Evolutionary conservation across 805 yeast genomes (phyloP).

Genomic region (Hanseniaspora mollemarum): DNA sequence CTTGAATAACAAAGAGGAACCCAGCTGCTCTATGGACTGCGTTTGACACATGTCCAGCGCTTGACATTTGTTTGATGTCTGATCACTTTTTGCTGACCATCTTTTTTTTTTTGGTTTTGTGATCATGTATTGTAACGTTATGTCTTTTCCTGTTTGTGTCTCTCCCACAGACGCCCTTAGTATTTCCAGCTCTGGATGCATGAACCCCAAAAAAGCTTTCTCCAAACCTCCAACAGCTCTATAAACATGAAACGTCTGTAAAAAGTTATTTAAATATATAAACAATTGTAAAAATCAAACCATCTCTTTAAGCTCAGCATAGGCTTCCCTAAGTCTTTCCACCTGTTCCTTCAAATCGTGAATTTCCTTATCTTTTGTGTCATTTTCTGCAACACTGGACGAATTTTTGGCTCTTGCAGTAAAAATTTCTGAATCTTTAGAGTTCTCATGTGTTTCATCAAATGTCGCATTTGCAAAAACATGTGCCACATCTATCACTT

Average conservation of each 20-base stretch:
- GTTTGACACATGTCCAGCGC: too few species aligned
- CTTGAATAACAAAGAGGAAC: too few species aligned
- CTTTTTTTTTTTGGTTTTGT: too few species aligned
- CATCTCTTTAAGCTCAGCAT: conserved; percentile 45
- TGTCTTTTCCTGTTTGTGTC: too few species aligned
- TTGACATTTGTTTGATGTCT: too few species aligned
- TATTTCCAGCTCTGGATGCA: too few species aligned
- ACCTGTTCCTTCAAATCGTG: conserved; percentile 37
- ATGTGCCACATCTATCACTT: background rate
- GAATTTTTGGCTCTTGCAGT: background rate
- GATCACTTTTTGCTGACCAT: too few species aligned
- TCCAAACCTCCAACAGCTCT: too few species aligned
- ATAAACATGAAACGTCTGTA: background rate
- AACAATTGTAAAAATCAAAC: background rate
- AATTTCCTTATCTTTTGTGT: conserved; percentile 25
- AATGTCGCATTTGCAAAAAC: background rate
- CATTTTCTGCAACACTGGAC: conserved; percentile 21
- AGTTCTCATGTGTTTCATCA: background rate
- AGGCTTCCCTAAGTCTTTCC: conserved; percentile 44
- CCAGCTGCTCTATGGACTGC: too few species aligned
- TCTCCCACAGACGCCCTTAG: too few species aligned
- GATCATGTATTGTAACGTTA: too few species aligned
- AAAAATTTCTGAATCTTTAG: background rate
- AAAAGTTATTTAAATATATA: background rate
- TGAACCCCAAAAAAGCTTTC: too few species aligned